Percentiles rank a stretch among this genome's conserved stretches.
These are phyloP conservation scores for Myxozyma sirexii DNA, from an alignment of 805 yeast species.

Conservation along the genomic window DNA sequence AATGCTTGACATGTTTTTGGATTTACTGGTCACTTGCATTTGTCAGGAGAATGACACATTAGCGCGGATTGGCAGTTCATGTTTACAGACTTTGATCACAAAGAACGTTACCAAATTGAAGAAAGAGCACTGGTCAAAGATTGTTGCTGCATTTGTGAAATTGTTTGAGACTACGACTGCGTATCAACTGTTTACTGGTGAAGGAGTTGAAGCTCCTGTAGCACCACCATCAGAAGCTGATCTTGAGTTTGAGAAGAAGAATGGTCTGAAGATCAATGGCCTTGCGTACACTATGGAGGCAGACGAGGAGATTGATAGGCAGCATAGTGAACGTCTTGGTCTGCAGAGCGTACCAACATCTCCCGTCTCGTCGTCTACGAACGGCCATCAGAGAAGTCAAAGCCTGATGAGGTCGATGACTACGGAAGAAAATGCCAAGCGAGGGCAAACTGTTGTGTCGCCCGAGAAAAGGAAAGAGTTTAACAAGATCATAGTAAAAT, in stretches of 20 bases:
- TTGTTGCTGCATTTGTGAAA: slow-evolving; percentile 64
- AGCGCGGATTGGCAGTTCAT: slow-evolving; percentile 89
- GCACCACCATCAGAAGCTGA: slow-evolving; percentile 26
- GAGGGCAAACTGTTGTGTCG: slow-evolving; percentile 18
- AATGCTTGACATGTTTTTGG: slow-evolving; percentile 77
- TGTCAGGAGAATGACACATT: slow-evolving; percentile 97
- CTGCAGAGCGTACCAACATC: slow-evolving; percentile 12
- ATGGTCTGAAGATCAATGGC: slow-evolving; percentile 29
- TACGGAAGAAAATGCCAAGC: neutral
- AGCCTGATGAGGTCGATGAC: neutral
- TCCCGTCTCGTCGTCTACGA: neutral
- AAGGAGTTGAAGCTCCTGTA: slow-evolving; percentile 52
- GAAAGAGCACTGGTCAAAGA: slow-evolving; percentile 70
- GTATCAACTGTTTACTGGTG: slow-evolving; percentile 60
- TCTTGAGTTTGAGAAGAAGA: slow-evolving; percentile 5
- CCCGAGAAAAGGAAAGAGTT: slow-evolving; percentile 53
- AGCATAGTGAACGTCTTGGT: slow-evolving; percentile 28
- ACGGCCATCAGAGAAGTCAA: neutral
- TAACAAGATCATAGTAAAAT: slow-evolving; percentile 82
- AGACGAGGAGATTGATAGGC: slow-evolving; percentile 21
- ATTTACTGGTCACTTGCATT: slow-evolving; percentile 79
- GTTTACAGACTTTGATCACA: slow-evolving; percentile 76
- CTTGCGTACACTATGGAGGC: slow-evolving; percentile 12
- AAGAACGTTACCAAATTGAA: slow-evolving; percentile 70
- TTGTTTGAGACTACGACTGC: slow-evolving; percentile 87